A percentile compares a stretch with the other conserved stretches of the same genome.
These are phyloP conservation scores for Chenopodium album DNA, from an alignment of 148 eudicot genomes.

Conservation along the genomic window DNA sequence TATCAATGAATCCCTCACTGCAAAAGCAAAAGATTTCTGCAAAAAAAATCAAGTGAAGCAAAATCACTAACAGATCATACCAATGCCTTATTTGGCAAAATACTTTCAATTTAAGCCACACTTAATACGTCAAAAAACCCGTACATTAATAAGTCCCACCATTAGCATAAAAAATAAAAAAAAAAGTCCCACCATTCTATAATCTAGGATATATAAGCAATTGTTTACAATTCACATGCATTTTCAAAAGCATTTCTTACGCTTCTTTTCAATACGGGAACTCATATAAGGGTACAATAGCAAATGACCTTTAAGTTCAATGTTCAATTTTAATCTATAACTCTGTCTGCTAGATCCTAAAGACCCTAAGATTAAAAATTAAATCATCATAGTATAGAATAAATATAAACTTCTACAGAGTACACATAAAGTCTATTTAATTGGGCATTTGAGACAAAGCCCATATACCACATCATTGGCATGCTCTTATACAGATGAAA, in stretches of 20 bases:
- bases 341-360: background rate
- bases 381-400: background rate
- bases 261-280: background rate
- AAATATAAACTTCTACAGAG: background rate
- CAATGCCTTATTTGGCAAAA: background rate
- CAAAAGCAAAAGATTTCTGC: constrained; percentile 93
- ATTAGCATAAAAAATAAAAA: no score
- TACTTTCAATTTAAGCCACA: background rate
- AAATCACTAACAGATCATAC: background rate
- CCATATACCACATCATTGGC: constrained; percentile 1
- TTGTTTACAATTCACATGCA: background rate
- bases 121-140: background rate
- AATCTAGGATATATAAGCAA: background rate
- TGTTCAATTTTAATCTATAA: background rate
- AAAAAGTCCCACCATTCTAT: background rate
- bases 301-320: background rate
- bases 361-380: background rate
- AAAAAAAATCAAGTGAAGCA: constrained; percentile 17
- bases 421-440: background rate
- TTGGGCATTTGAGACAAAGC: background rate
- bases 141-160: background rate
- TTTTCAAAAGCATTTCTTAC: no score
- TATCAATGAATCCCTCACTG: constrained; percentile 86
- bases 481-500: background rate
- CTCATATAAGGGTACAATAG: background rate